phyloP scores from a whole-genome alignment of 148 eudicot species.

The Euryodendron excelsum region DNA sequence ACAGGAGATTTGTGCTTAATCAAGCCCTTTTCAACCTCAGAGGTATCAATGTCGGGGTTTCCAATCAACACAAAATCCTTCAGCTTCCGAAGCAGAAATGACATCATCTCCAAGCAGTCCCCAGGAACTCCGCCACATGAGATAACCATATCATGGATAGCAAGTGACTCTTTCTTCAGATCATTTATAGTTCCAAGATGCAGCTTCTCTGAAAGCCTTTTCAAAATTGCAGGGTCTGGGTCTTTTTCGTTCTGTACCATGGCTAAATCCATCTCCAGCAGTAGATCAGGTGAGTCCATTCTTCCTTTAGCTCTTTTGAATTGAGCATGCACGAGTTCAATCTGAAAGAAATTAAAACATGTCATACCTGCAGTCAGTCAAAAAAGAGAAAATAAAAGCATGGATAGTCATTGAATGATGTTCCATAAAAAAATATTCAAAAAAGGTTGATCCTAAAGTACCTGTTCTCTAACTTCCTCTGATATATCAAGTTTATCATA shows the following conservation, averaged over 20 bases:
- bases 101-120: slow-evolving; percentile 63
- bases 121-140: slow-evolving; percentile 57
- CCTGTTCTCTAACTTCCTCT: slow-evolving; percentile 91
- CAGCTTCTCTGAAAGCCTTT: slow-evolving; percentile 69
- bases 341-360: slow-evolving; percentile 32
- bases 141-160: slow-evolving; percentile 76
- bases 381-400: neutral
- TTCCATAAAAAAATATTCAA: too few relatives aligned
- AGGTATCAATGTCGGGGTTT: slow-evolving; percentile 49
- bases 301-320: slow-evolving; percentile 64
- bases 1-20: slow-evolving; percentile 77
- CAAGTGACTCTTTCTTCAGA: slow-evolving; percentile 70
- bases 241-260: slow-evolving; percentile 73
- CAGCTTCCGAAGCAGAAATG: slow-evolving; percentile 60
- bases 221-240: slow-evolving; percentile 55
- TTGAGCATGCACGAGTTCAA: slow-evolving; percentile 79
- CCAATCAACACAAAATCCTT: slow-evolving; percentile 56
- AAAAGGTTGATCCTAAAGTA: slow-evolving; percentile 21
- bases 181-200: slow-evolving; percentile 64
- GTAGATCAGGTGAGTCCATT: slow-evolving; percentile 67
- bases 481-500: slow-evolving; percentile 59
- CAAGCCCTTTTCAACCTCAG: slow-evolving; percentile 51
- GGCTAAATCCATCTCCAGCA: slow-evolving; percentile 72
- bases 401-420: neutral
- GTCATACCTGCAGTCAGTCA: slow-evolving; percentile 15